Evolutionary conservation across 257 asterid species (phyloP).

Genomic region (Solanum microdontum): DNA sequence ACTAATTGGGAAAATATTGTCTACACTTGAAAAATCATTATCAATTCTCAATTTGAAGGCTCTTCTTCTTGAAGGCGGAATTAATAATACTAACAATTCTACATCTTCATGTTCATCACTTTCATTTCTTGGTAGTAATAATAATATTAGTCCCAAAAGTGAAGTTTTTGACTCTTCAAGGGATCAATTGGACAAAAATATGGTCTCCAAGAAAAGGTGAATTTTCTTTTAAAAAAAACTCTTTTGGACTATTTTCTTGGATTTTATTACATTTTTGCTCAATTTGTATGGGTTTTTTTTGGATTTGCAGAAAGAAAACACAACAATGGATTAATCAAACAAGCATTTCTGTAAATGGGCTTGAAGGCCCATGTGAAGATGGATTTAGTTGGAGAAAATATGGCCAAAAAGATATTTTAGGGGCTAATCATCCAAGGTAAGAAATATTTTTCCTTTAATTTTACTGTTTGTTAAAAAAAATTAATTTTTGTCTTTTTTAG

Average conservation of each 20-base stretch:
- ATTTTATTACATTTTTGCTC: not conserved
- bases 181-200: slow-evolving; percentile 9
- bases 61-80: slow-evolving; percentile 11
- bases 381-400: slow-evolving; percentile 85
- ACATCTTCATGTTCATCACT: not conserved
- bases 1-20: slow-evolving; percentile 40
- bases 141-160: slow-evolving; percentile 21
- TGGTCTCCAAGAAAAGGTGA: slow-evolving; percentile 52
- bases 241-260: not conserved
- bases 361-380: slow-evolving; percentile 47
- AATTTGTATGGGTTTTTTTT: not conserved
- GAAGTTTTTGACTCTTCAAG: slow-evolving; percentile 26
- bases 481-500: not conserved
- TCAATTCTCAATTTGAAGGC: slow-evolving; percentile 25
- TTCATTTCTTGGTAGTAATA: not conserved
- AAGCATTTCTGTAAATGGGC: slow-evolving; percentile 28
- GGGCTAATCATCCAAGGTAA: slow-evolving; percentile 77
- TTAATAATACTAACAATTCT: not conserved
- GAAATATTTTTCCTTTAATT: not conserved
- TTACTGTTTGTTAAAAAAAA: not conserved
- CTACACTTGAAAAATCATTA: slow-evolving; percentile 57
- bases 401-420: slow-evolving; percentile 82
- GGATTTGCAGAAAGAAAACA: slow-evolving; percentile 49
- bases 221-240: not conserved
- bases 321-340: slow-evolving; percentile 44